Base-by-base conservation (phyloP, 2,329 filamentous ascomycete genomes). In the Penicillium occitanis region DNA sequence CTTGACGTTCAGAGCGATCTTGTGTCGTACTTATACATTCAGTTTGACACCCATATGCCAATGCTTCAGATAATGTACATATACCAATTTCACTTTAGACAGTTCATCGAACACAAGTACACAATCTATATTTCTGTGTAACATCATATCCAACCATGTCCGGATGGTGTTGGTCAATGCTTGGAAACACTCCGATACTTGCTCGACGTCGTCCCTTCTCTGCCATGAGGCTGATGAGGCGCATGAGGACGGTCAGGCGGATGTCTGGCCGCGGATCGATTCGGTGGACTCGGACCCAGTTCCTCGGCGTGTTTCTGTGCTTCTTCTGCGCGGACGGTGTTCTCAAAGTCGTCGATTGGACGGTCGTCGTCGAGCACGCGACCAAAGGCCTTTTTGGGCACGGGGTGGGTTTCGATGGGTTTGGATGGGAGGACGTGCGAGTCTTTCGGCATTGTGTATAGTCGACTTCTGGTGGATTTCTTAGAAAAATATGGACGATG, bases 331-430 rank as follows among this genome's bases (percentile, higher is more conserved):
- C 48, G 66, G 5, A 67, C 66, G 30, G 63, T 65, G 28, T 65
- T 65, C 40, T 67, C 62, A 28, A n/a, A 67, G 55, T 67, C 61
- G 51, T 67, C 66, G 28, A 62, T 42, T 19, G 66, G 66, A 61
- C 57, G 61, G 25, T 67, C 62, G 48, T 67, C 66, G 40, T 64
- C 66, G 19, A 67, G 66, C 19, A 67, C 66, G 37, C 66, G 66
- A 42, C 66, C 66, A 58, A 67, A 67, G 30, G 66, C 66, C 33
- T 61, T 64, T 46, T 64, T 64, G 57, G 66, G 66, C 11, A 64
- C 50, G 5, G 66, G 58, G 10, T 57, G 57, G 33, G 63, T 37
- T 22, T 65, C 57, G 63, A 65, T 65, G 42, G 63, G 57, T 30
- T 65, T 51, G 5, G 62, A 64, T n/a, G 62, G 61, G 25, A 55